Evolutionary conservation across 83 land plant species (phyloP).

Genomic region (Thuja plicata): DNA sequence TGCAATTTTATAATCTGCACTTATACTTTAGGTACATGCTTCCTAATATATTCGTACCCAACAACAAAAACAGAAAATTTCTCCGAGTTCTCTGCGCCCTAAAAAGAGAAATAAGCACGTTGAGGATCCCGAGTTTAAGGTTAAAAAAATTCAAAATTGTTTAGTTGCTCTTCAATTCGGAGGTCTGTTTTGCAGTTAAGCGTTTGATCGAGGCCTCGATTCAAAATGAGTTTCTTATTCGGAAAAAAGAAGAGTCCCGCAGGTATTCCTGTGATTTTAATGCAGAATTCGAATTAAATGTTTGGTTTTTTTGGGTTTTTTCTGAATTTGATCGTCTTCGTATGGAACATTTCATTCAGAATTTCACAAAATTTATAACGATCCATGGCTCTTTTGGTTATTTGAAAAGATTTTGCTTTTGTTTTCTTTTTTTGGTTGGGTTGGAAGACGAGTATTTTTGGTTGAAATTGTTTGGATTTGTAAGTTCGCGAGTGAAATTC

Average conservation of each 20-base stretch:
- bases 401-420: not conserved
- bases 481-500: not conserved
- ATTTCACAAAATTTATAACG: not conserved
- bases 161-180: not conserved
- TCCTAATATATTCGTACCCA: no score
- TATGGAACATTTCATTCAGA: no score
- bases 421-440: not conserved
- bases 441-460: not conserved
- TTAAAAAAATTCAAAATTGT: not conserved
- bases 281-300: not conserved
- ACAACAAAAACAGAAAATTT: no score
- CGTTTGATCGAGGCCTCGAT: not conserved
- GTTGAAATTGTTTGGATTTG: not conserved
- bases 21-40: no score
- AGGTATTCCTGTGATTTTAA: conserved; percentile 35
- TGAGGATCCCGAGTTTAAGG: not conserved
- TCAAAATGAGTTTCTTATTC: conserved; percentile 74
- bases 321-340: not conserved
- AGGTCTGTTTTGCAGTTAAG: not conserved
- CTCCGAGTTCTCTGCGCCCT: no score
- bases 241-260: conserved; percentile 96
- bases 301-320: not conserved
- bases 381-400: not conserved
- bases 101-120: not conserved
- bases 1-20: no score